Evolutionary conservation across 768 basidiomycete genomes (phyloP), one percentile per base, ranked within the genome.

Genomic region (Chiua virens): DNA sequence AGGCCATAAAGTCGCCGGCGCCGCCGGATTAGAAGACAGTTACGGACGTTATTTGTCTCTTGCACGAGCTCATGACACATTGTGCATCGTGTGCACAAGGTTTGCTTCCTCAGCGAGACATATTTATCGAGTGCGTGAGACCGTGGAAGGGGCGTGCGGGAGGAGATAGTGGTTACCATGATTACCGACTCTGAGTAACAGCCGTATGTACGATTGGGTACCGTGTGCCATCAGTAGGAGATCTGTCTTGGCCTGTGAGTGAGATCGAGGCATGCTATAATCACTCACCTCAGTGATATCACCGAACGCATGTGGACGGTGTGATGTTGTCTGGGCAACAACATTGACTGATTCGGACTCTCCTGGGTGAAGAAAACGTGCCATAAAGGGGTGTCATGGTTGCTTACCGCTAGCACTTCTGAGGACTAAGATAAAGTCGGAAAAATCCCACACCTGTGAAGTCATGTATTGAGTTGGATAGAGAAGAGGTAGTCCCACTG

Each of bases 301-400:
- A 45, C 56, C 54, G 53, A 17, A 28, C 32, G 22, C 36, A 41
- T 15, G 32, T 14, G 32, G 13, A 34, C 7, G 32, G 3, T 14
- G 15, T 42, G 30, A 45, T 25, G 51, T 52, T 51, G 59, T 43
- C 54, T 45, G 47, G 46, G 42, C 45, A 50, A 60, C 54, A n/a
- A 32, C 42, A 17, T 53, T 22, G 38, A 40, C n/a, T 23, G 20
- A 40, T 45, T 15, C 20, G n/a, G 28, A 30, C 28, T 8, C 28
- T 22, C 27, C n/a, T 50, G 35, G 32, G 22, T 21, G 35, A 21
- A 30, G 36, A 37, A n/a, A 52, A 45, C 17, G 27, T 42, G 18
- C 18, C n/a, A 25, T 23, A n/a, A 34, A 36, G 28, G 32, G 46
- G 37, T 4, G 37, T 42, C 47, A 52, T 45, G 51, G 43, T 20